Conservation (phyloP, 2,329 filamentous ascomycete species). For the Calycina marina region DNA sequence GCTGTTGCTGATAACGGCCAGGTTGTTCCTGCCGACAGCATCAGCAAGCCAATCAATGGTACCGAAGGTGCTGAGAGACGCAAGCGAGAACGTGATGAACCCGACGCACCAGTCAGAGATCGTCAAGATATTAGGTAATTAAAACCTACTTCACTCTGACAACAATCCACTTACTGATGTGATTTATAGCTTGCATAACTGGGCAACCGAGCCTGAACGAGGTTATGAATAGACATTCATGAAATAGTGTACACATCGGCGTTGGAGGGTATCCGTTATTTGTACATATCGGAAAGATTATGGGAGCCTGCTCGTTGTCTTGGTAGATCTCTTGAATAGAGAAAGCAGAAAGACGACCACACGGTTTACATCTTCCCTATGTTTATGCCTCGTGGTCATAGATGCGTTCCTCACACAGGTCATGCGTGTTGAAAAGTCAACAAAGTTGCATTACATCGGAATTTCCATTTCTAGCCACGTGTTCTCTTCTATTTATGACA, state of each 20-base stretch:
- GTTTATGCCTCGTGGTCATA: background rate
- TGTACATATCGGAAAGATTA: no score
- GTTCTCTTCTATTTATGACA: no score
- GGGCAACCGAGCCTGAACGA: slow-evolving; percentile 16
- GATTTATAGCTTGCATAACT: slow-evolving; percentile 16
- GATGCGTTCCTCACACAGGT: no score
- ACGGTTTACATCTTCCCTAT: slow-evolving; percentile 1
- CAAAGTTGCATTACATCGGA: no score
- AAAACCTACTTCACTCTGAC: background rate
- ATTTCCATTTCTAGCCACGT: no score
- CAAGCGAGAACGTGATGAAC: slow-evolving; percentile 18
- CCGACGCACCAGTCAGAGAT: slow-evolving; percentile 20
- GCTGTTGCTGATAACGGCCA: slow-evolving; percentile 39
- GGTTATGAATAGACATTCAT: slow-evolving; percentile 13
- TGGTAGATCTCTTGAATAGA: background rate
- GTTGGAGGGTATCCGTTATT: no score
- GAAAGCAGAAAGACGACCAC: slow-evolving; percentile 4
- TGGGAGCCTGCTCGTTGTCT: background rate
- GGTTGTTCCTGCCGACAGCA: slow-evolving; percentile 31
- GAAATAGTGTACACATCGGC: no score
- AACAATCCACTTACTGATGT: slow-evolving; percentile 4
- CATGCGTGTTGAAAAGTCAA: no score
- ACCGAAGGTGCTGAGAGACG: slow-evolving; percentile 12
- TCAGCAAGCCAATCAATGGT: slow-evolving; percentile 9
- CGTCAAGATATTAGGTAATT: slow-evolving; percentile 23